Evolutionary conservation across 441 rosid species (phyloP).

Genomic region (Biscutella laevigata): DNA sequence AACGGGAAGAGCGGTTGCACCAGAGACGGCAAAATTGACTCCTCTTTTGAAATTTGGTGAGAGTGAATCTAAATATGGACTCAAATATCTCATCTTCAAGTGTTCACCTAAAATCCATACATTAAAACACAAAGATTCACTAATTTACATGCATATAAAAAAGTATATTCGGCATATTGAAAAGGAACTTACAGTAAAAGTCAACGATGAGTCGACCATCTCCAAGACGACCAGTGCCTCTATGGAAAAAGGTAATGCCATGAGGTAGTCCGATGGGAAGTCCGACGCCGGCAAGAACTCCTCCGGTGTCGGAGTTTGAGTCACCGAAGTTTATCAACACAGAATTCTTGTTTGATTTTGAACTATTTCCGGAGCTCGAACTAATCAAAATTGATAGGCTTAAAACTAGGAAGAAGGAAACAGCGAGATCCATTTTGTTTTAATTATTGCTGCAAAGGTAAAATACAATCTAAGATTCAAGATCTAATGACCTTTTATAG

Average conservation of each 20-base stretch:
- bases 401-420: slow-evolving; percentile 7
- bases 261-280: slow-evolving; percentile 31
- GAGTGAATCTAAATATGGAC: slow-evolving; percentile 45
- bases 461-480: background rate
- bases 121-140: background rate
- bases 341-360: slow-evolving; percentile 15
- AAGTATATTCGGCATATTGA: background rate
- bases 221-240: slow-evolving; percentile 36
- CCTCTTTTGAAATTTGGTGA: slow-evolving; percentile 46
- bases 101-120: slow-evolving; percentile 30
- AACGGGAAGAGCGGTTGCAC: slow-evolving; percentile 40
- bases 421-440: background rate
- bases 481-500: slow-evolving; percentile 6
- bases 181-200: slow-evolving; percentile 32
- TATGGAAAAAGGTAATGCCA: slow-evolving; percentile 40
- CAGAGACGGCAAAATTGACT: slow-evolving; percentile 38
- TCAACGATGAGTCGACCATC: slow-evolving; percentile 43
- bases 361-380: background rate
- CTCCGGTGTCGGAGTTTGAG: slow-evolving; percentile 52
- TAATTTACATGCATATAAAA: background rate
- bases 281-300: slow-evolving; percentile 34
- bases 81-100: slow-evolving; percentile 29
- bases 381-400: slow-evolving; percentile 10
- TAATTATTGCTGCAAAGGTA: background rate
- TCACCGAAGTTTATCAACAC: slow-evolving; percentile 43